Conservation (phyloP, 768 basidiomycete species). For the Grammothele lineata region DNA sequence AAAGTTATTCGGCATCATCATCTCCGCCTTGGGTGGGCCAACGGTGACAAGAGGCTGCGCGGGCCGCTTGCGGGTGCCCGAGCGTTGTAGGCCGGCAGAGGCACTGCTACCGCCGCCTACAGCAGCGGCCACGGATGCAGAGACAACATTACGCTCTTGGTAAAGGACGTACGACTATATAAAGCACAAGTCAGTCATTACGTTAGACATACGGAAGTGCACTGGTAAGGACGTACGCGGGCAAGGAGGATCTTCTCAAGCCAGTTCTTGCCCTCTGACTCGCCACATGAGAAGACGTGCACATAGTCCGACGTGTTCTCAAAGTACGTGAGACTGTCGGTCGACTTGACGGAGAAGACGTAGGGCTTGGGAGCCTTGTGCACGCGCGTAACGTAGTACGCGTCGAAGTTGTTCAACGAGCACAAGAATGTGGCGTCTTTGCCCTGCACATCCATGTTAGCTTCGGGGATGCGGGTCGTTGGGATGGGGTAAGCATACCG, state of each 20-base stretch:
- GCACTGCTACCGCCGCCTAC: slow-evolving; percentile 22
- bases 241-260: slow-evolving; percentile 77
- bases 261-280: slow-evolving; percentile 73
- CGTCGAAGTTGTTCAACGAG: slow-evolving; percentile 85
- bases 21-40: slow-evolving; percentile 33
- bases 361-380: slow-evolving; percentile 83
- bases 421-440: slow-evolving; percentile 84
- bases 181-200: too few relatives aligned
- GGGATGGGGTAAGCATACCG: too few relatives aligned
- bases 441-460: too few relatives aligned
- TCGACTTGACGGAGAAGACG: slow-evolving; percentile 84
- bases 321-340: slow-evolving; percentile 81
- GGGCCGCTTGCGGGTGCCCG: slow-evolving; percentile 35
- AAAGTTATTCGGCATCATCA: slow-evolving; percentile 46
- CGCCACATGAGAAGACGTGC: slow-evolving; percentile 78
- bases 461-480: too few relatives aligned
- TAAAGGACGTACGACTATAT: slow-evolving; percentile 75
- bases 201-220: too few relatives aligned
- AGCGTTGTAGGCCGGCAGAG: slow-evolving; percentile 32
- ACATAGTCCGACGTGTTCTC: slow-evolving; percentile 86
- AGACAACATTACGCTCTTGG: slow-evolving; percentile 70
- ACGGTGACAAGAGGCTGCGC: slow-evolving; percentile 48
- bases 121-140: slow-evolving; percentile 7
- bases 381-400: slow-evolving; percentile 70
- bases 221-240: slow-evolving; percentile 49